Percentiles rank a stretch among this genome's conserved stretches.
phyloP scores from a whole-genome alignment of 805 yeast genomes.

The Sporopachydermia quercuum region DNA sequence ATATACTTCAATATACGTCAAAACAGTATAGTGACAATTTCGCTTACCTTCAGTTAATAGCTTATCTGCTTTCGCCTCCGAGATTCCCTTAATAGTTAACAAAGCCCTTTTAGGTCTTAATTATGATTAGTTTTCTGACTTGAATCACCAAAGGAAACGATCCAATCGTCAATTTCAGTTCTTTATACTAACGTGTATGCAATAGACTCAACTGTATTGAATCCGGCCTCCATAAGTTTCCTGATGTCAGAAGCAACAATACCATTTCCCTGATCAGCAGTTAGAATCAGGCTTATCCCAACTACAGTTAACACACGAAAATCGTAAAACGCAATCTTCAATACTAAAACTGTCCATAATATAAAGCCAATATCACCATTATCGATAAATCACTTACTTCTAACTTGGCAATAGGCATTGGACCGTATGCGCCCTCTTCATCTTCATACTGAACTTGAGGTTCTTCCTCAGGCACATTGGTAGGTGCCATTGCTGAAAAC shows the following conservation, averaged over 20 bases:
- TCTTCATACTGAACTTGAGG: constrained; percentile 18
- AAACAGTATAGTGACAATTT: background rate
- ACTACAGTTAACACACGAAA: background rate
- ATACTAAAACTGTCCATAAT: background rate
- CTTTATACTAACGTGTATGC: constrained; percentile 76
- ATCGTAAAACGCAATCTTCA: background rate
- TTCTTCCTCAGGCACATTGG: constrained; percentile 1
- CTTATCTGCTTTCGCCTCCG: constrained; percentile 89
- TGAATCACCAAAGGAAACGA: background rate
- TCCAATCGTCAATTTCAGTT: constrained; percentile 1
- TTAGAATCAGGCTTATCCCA: background rate
- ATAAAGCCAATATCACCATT: background rate
- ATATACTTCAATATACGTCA: background rate
- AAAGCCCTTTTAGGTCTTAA: constrained; percentile 57
- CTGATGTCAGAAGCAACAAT: constrained; percentile 65
- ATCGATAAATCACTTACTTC: constrained; percentile 17
- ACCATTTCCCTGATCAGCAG: constrained; percentile 53
- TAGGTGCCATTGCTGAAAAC: background rate
- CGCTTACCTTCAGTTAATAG: constrained; percentile 41
- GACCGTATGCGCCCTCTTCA: constrained; percentile 42
- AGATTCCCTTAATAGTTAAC: constrained; percentile 73
- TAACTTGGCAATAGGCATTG: constrained; percentile 36
- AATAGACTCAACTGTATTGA: constrained; percentile 79
- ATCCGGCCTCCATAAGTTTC: constrained; percentile 71
- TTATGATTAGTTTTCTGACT: background rate